Conservation (phyloP, 352 stramenopile species). For the Phytophthora pluvialis region DNA sequence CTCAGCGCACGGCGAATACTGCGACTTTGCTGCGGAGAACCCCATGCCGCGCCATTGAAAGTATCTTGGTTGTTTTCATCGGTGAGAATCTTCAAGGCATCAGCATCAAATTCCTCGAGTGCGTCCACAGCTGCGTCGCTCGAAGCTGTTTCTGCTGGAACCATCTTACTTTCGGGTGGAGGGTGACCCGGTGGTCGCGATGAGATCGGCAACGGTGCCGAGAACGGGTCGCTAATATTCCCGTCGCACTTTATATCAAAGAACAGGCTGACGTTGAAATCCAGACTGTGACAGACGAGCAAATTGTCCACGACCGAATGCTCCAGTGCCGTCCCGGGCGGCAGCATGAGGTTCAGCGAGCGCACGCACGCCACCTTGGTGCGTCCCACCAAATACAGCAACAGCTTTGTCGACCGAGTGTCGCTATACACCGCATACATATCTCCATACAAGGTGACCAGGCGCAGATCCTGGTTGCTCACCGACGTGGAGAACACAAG, state of each 20-base stretch:
- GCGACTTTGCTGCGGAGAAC: conserved; percentile 7
- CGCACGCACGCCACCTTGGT: conserved; percentile 77
- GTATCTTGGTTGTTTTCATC: conserved; percentile 21
- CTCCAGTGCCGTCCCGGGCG: conserved; percentile 56
- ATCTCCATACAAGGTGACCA: conserved; percentile 73
- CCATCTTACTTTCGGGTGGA: conserved; percentile 8
- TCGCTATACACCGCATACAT: conserved; percentile 75
- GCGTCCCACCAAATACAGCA: conserved; percentile 74
- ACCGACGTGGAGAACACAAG: conserved; percentile 77
- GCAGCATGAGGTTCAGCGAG: conserved; percentile 76
- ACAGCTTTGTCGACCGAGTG: conserved; percentile 57
- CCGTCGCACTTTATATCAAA: conserved; percentile 78
- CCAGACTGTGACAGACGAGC: conserved; percentile 81
- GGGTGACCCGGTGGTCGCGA: conserved; percentile 37
- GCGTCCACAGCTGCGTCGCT: background rate
- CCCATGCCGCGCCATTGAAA: conserved; percentile 7
- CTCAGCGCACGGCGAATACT: conserved; percentile 31
- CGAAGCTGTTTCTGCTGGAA: background rate
- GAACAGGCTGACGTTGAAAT: conserved; percentile 83
- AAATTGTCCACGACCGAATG: conserved; percentile 87
- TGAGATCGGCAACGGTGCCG: conserved; percentile 70
- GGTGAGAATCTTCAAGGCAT: conserved; percentile 9
- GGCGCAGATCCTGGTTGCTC: conserved; percentile 54
- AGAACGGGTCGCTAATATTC: conserved; percentile 70
- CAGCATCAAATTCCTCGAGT: conserved; percentile 17